Conservation (phyloP, 2,329 filamentous ascomycete genomes). For the Xylariaceae sp. region DNA sequence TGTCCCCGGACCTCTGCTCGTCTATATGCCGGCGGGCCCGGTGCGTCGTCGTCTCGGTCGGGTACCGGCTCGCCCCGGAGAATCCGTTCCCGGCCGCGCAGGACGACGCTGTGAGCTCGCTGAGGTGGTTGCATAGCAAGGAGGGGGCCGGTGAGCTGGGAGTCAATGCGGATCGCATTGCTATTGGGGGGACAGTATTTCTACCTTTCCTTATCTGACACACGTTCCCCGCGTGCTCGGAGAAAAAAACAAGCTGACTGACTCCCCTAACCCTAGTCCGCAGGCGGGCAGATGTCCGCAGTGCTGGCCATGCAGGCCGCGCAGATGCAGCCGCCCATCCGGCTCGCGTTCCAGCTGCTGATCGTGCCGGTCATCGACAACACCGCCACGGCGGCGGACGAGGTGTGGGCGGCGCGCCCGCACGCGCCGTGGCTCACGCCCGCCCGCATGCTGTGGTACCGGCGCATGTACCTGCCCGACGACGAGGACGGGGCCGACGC, state of each 20-base stretch:
- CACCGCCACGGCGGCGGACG: constrained; percentile 21
- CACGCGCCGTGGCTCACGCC: constrained; percentile 27
- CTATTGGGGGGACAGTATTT: constrained; percentile 4
- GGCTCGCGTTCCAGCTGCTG: constrained; percentile 8
- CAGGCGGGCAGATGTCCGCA: constrained; percentile 1
- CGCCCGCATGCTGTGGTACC: constrained; percentile 28
- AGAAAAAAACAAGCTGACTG: background rate
- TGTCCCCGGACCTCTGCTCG: constrained; percentile 1
- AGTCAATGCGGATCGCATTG: constrained; percentile 2
- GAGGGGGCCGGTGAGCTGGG: background rate
- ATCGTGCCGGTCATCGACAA: constrained; percentile 29
- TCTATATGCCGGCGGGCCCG: constrained; percentile 3
- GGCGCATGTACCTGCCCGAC: constrained; percentile 25
- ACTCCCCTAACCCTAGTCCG: constrained; percentile 1
- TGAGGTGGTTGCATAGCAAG: constrained; percentile 3
- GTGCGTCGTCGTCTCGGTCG: constrained; percentile 4
- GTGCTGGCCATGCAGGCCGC: background rate
- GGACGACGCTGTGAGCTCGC: constrained; percentile 4
- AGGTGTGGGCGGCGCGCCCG: constrained; percentile 9
- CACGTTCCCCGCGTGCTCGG: no score
- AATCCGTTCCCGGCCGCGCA: constrained; percentile 7
- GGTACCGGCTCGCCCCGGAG: constrained; percentile 4
- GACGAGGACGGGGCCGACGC: no score
- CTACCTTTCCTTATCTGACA: no score
- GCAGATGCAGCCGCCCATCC: background rate